A percentile compares a stretch with the other conserved stretches of the same genome.
These are phyloP conservation scores for Triadica sebifera DNA, from an alignment of 345 rosid genomes.

Conservation along the genomic window DNA sequence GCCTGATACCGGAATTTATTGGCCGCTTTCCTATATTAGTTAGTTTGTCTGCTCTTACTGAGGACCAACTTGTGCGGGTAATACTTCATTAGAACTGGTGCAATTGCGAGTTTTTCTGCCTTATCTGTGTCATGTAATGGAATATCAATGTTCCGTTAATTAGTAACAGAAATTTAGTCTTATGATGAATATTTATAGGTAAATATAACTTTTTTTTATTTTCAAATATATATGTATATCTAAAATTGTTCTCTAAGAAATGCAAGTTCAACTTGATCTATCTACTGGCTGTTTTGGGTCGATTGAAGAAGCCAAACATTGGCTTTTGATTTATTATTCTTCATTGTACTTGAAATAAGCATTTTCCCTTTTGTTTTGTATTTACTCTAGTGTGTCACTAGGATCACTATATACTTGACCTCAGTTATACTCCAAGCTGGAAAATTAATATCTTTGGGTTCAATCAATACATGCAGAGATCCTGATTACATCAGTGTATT, in stretches of 20 bases:
- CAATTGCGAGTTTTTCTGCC: background rate
- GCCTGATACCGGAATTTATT: conserved; percentile 96
- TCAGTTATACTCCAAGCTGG: background rate
- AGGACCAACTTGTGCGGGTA: conserved; percentile 90
- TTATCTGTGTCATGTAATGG: background rate
- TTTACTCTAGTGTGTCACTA: background rate
- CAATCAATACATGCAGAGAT: background rate
- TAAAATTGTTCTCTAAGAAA: no score
- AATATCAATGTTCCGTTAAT: background rate
- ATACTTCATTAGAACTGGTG: conserved; percentile 10
- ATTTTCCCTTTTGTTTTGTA: no score
- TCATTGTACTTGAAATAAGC: background rate
- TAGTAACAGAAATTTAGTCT: background rate
- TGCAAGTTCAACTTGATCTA: background rate
- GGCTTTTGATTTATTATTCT: background rate
- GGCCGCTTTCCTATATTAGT: conserved; percentile 93
- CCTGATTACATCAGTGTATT: background rate
- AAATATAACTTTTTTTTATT: background rate
- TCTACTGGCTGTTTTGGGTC: background rate
- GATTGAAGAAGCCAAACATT: background rate
- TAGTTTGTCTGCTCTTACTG: conserved; percentile 84
- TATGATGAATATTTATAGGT: background rate
- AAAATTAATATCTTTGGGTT: background rate
- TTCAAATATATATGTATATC: no score
- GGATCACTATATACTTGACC: background rate